Percentiles rank a stretch among this genome's conserved stretches.
phyloP scores from a whole-genome alignment of 1,284 basidiomycete species.

The Heterobasidion irregulare region DNA sequence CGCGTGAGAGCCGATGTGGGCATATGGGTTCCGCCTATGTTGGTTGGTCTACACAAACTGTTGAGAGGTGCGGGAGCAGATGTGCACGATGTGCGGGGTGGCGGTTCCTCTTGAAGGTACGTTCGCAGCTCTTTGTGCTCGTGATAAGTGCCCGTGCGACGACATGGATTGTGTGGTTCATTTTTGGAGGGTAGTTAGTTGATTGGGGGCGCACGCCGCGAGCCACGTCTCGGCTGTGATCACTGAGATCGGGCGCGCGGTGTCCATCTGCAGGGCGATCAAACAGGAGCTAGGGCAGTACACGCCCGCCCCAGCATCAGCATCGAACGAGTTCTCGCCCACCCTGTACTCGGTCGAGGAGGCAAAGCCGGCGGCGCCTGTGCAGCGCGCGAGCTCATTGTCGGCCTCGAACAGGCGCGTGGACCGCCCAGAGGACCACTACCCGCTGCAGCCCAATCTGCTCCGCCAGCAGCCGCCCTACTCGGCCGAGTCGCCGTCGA shows the following conservation, averaged over 20 bases:
- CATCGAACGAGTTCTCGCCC: no score
- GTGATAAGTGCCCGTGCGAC: background rate
- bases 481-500: slow-evolving; percentile 7
- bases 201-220: background rate
- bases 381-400: slow-evolving; percentile 26
- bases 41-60: slow-evolving; percentile 47
- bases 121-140: background rate
- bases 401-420: slow-evolving; percentile 1
- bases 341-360: no score
- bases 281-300: no score
- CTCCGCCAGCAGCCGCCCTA: no score
- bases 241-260: no score
- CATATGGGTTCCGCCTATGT: slow-evolving; percentile 61
- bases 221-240: no score
- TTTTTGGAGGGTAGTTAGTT: no score
- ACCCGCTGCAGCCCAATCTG: background rate
- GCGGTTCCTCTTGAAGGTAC: slow-evolving; percentile 59
- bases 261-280: no score
- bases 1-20: slow-evolving; percentile 57
- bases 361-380: no score
- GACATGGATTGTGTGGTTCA: no score
- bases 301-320: no score
- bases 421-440: background rate
- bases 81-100: slow-evolving; percentile 51
- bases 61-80: slow-evolving; percentile 27